A percentile compares a stretch with the other conserved stretches of the same genome.
Evolutionary conservation across 345 rosid species (phyloP).

Genomic region (Brassica napus): Da-Ae NC_063451.1:33767501-33768000

Average conservation of each 20-base stretch:
- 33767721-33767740: constrained; percentile 92
- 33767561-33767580: too few species aligned
- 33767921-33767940: constrained; percentile 68
- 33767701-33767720: constrained; percentile 93
- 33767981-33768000: constrained; percentile 75
- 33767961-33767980: constrained; percentile 95
- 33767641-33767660: not conserved
- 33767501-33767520: too few species aligned
- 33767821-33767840: constrained; percentile 64
- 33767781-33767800: constrained; percentile 86
- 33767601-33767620: not conserved
- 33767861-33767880: constrained; percentile 90
- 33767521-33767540: too few species aligned
- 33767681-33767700: constrained; percentile 91
- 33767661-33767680: constrained; percentile 66
- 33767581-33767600: too few species aligned
- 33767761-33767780: constrained; percentile 74
- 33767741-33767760: constrained; percentile 73
- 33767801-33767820: constrained; percentile 90
- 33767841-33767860: constrained; percentile 99
- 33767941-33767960: constrained; percentile 74
- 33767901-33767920: constrained; percentile 87
- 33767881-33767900: constrained; percentile 71
- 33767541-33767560: too few species aligned
- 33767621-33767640: not conserved